Base-by-base conservation (phyloP, 768 basidiomycete genomes). In the Lentinula guzmanii region DNA sequence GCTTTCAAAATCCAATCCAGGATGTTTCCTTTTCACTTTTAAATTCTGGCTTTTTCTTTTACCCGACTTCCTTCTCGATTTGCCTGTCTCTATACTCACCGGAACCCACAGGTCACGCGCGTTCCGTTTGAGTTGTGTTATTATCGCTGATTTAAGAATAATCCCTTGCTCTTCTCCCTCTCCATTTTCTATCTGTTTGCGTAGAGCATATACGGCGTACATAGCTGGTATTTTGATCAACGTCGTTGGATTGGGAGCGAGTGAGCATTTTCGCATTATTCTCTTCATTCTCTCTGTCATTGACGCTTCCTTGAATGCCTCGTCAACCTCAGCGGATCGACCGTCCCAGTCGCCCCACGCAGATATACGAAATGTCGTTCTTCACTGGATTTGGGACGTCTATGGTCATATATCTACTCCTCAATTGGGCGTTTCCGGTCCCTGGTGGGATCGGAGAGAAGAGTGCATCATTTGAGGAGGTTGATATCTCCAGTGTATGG, bases 301-400 rank as follows among this genome's bases (percentile, higher is more conserved):
- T 34, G 42, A 52, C 57, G 50, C 35, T 28, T 9, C 9, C 28
- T 41, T 55, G 28, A 63, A 8, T 21, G 41, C 31, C 45, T 34
- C 15, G 18, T 52, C 13, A 43, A 58, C 34, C 56, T 54, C 58
- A 82, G 83, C 84, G 34, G 88, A 88, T 7, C 77, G 42, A 71
- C 68, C 0, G 90, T 92, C 1, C 85, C 89, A 6, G 68, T 87
- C 28, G 83, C 81, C 4, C 90, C 1, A 89, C 84, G n/a, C 79
- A 83, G 58, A 82, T 90, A 65, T 91, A 89, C 71, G 75, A 86
- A 57, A 80, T 92, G 76, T 85, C 89, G 11, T 94, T 92, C 80
- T 89, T 93, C 74, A 88, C 87, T 16, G 91, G 91, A 33, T 89
- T 91, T 65, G 84, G 83, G 34, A 80, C 86, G 46, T 89, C 90